phyloP scores from a whole-genome alignment of 345 rosid species.

The Acer yangbiense region DNA sequence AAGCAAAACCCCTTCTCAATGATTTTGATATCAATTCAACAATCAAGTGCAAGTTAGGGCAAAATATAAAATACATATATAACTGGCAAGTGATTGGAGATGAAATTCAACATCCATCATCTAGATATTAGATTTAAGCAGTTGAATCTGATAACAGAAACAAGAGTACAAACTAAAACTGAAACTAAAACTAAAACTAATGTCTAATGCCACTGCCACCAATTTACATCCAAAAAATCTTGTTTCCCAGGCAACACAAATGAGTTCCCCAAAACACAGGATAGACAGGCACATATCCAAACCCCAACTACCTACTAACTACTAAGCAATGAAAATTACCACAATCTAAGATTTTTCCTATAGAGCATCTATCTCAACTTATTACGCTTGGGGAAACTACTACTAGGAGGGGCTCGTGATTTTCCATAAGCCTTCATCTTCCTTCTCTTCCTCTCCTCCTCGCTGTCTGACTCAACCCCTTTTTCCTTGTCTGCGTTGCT shows the following conservation, averaged over 20 bases:
- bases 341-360: neutral
- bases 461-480: conserved; percentile 84
- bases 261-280: conserved; percentile 17
- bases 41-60: too few species aligned
- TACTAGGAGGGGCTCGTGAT: conserved; percentile 57
- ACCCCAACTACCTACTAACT: neutral
- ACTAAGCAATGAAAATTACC: neutral
- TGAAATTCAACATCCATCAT: too few species aligned
- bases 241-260: neutral
- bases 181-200: neutral
- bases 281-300: neutral
- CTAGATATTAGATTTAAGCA: too few species aligned
- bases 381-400: conserved; percentile 43
- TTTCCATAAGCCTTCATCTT: conserved; percentile 84
- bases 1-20: too few species aligned
- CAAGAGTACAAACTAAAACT: too few species aligned
- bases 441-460: conserved; percentile 88
- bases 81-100: too few species aligned
- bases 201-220: neutral
- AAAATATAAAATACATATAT: too few species aligned
- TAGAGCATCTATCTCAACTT: conserved; percentile 25
- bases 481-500: conserved; percentile 91
- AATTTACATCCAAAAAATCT: conserved; percentile 17
- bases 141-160: too few species aligned
- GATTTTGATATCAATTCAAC: too few species aligned